Conservation (phyloP, 1,284 basidiomycete species). For the Neolentinus lepideus region DNA sequence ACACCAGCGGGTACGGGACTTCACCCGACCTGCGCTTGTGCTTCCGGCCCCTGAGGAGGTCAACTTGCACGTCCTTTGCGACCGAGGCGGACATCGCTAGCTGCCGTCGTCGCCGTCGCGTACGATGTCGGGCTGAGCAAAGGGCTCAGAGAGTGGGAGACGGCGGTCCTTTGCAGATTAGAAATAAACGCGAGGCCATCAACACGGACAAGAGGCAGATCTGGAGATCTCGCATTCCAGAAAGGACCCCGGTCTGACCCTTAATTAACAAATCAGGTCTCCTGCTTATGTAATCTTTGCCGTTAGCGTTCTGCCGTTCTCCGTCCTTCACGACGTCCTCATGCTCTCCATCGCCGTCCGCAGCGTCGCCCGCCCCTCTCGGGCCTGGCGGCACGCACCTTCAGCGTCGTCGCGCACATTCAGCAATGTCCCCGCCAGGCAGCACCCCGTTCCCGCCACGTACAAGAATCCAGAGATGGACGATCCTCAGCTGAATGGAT, state of each 20-base stretch:
- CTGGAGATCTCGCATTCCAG: slow-evolving; percentile 1
- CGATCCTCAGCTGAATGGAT: slow-evolving; percentile 67
- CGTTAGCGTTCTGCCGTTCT: slow-evolving; percentile 11
- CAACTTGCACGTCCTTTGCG: slow-evolving; percentile 39
- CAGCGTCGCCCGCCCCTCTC: slow-evolving; percentile 18
- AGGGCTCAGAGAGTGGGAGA: neutral
- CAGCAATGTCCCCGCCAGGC: slow-evolving; percentile 12
- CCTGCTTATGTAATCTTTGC: neutral
- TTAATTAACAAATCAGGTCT: neutral
- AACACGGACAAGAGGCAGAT: neutral
- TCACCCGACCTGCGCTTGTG: slow-evolving; percentile 37
- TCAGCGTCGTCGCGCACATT: slow-evolving; percentile 10
- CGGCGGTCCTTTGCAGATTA: neutral
- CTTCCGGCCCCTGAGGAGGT: slow-evolving; percentile 31
- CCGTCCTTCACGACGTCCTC: neutral
- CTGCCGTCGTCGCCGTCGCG: slow-evolving; percentile 12
- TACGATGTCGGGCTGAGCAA: neutral
- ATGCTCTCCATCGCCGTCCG: slow-evolving; percentile 15
- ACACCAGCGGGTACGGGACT: slow-evolving; percentile 46
- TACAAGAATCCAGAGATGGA: slow-evolving; percentile 26
- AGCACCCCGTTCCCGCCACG: slow-evolving; percentile 25
- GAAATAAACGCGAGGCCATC: neutral
- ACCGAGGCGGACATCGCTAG: slow-evolving; percentile 11
- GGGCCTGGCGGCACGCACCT: slow-evolving; percentile 11
- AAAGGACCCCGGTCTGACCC: neutral